phyloP scores from a whole-genome alignment of 2,329 filamentous ascomycete species.

The Alternaria angustiovoidea region DNA sequence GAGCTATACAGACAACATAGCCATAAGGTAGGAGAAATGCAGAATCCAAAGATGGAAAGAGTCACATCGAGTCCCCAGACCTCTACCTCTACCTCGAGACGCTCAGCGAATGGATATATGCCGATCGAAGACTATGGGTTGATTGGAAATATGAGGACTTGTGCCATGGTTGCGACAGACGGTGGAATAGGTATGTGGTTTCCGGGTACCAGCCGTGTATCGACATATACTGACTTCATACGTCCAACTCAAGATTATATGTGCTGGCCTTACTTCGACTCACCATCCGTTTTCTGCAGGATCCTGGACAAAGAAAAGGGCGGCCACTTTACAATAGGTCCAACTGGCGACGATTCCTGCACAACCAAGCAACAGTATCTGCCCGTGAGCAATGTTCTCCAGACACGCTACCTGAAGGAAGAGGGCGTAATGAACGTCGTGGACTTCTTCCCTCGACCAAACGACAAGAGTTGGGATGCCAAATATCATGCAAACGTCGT shows the following conservation, averaged over 20 bases:
- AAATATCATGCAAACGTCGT: slow-evolving; percentile 35
- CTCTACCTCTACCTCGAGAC: slow-evolving; percentile 28
- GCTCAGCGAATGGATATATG: slow-evolving; percentile 39
- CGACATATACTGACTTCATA: slow-evolving; percentile 73
- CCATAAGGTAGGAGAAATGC: slow-evolving; percentile 20
- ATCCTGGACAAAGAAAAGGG: slow-evolving; percentile 78
- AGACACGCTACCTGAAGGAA: slow-evolving; percentile 80
- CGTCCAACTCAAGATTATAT: slow-evolving; percentile 4
- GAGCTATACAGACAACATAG: slow-evolving; percentile 18
- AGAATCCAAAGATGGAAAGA: slow-evolving; percentile 21
- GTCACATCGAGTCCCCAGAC: slow-evolving; percentile 15
- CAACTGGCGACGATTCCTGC: slow-evolving; percentile 59
- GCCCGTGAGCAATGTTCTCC: slow-evolving; percentile 76
- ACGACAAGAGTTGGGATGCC: slow-evolving; percentile 62
- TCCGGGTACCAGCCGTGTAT: neutral
- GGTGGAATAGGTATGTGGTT: slow-evolving; percentile 60
- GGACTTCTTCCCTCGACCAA: slow-evolving; percentile 79
- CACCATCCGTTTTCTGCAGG: slow-evolving; percentile 77
- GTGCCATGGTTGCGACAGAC: slow-evolving; percentile 48
- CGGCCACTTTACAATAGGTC: slow-evolving; percentile 72
- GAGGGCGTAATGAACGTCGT: slow-evolving; percentile 76
- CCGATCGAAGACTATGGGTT: slow-evolving; percentile 74
- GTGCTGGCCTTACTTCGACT: slow-evolving; percentile 75
- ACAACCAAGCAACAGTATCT: slow-evolving; percentile 82
- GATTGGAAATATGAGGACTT: slow-evolving; percentile 82